Base-by-base conservation (phyloP, 495 filamentous ascomycete species). In the Terfezia claveryi region DNA sequence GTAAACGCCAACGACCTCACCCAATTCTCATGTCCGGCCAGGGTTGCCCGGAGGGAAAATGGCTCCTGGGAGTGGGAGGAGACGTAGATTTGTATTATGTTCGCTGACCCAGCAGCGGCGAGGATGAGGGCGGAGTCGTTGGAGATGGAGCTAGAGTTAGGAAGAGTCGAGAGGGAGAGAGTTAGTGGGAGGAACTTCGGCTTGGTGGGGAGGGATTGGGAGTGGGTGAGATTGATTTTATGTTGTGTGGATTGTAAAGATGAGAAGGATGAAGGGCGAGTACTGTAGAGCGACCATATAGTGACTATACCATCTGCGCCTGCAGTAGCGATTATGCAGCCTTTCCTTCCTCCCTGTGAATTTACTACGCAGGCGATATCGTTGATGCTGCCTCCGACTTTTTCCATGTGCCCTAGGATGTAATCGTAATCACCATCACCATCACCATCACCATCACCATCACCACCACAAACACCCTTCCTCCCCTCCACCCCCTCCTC, bases 1-100 rank as follows among this genome's bases (percentile, higher is more conserved):
- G 78, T 76, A 58, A 98, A 91, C 37, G 80, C 77, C 10, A 96
- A 71, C 23, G 84, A 84, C 16, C 87, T 77, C 23, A 99, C 78
- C 91, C 91, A 99, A 52, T 85, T 87, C 70, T 96, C 92, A 58
- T 99, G 91, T 9, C 91, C 91, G 2, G 81, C 73, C 16, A 99
- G 75, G 0, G 80, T 83, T 17, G 88, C 85, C 61, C 82, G 78
- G 14, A 80, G 74, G n/a, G 74, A 70, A 62, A 94, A 94, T 5
- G 75, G 66, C 12, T 67, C 57, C 2, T 56, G 32, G 4, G 67
- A 65, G 12, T 66, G 65, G 37, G 73, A 66, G 7, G 78, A 69
- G 44, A 82, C 75, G 59, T 81, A 94, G 2, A 96, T 71, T 51
- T 94, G 83, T 36, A 95, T 75, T 14, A 70, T 72, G 38, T 79